These are phyloP conservation scores for Forsythia suspensa DNA, from an alignment of 257 asterid species.

Conservation along the genomic window DNA sequence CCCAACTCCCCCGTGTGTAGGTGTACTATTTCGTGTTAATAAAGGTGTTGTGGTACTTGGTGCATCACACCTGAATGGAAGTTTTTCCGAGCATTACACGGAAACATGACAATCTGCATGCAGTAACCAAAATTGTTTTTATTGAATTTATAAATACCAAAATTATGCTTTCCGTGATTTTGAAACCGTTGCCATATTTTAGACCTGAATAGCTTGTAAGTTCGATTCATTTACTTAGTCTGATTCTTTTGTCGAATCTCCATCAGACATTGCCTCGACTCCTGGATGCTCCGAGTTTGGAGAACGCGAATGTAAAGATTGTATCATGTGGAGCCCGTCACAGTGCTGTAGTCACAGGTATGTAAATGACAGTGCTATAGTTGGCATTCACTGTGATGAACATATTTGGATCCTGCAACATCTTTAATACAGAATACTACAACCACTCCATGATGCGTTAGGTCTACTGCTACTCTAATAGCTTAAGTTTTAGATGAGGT, in stretches of 20 bases:
- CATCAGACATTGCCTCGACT: conserved; percentile 86
- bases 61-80: not conserved
- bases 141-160: not conserved
- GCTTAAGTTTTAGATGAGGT: not conserved
- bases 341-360: conserved; percentile 79
- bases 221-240: not conserved
- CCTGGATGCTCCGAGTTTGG: conserved; percentile 81
- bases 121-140: not conserved
- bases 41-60: not conserved
- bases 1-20: no score
- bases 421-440: not conserved
- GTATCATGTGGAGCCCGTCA: conserved; percentile 99
- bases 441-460: not conserved
- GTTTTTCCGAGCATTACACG: not conserved
- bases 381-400: not conserved
- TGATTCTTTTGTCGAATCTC: conserved; percentile 3
- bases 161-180: not conserved
- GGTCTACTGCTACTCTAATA: not conserved
- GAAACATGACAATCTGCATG: not conserved
- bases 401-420: not conserved
- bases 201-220: not conserved
- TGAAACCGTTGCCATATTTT: conserved; percentile 3
- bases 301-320: conserved; percentile 64
- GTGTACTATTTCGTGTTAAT: not conserved
- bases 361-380: conserved; percentile 6